Base-by-base conservation (phyloP, 331 rosid genomes). In the Stylosanthes scabra region DNA sequence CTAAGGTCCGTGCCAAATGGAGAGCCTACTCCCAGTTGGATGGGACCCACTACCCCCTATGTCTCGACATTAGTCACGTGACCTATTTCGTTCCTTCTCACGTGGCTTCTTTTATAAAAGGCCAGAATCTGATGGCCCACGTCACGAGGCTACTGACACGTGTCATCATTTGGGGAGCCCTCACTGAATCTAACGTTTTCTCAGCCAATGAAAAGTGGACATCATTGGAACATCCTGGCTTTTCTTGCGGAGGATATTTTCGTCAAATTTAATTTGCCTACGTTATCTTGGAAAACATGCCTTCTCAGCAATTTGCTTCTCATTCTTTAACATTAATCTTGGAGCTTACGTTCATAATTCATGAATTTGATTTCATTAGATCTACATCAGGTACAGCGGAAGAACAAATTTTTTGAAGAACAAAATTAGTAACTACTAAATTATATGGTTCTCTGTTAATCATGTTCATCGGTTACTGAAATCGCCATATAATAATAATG, bases 21-120 rank as follows among this genome's bases (percentile, higher is more conserved):
- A 37, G 2, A 29, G 27, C 44, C 39, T 7, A 34, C 39, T 34
- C 6, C 8, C 47, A 50, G 59, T 75, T 70, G 80, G 88, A 45
- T 27, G 63, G 78, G 72, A 3, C 55, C 42, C 46, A 68, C 63
- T 9, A 1, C 13, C 20, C 28, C 39, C 39, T 34, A 4, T 34
- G 6, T 20, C 28, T 74, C 79, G 59, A 65, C 84, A 82, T 71
- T 63, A 56, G 70, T 83, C 90, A 88, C 79, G 89, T 88, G 88
- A 86, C 76, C n/a, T 71, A 74, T 59, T 14, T 66, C 72, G 15
- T 51, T 68, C 60, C 16, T 34, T 63, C 78, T 86, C 91, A 86
- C 89, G 86, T 88, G 88, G 87, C 66, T 72, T 12, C 87, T 80
- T 83, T 34, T 41, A 28, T 20, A 84, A 72, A 31, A 34, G 39